Base-by-base conservation (phyloP, 2,329 filamentous ascomycete genomes). In the Neospermospora avenae region DNA sequence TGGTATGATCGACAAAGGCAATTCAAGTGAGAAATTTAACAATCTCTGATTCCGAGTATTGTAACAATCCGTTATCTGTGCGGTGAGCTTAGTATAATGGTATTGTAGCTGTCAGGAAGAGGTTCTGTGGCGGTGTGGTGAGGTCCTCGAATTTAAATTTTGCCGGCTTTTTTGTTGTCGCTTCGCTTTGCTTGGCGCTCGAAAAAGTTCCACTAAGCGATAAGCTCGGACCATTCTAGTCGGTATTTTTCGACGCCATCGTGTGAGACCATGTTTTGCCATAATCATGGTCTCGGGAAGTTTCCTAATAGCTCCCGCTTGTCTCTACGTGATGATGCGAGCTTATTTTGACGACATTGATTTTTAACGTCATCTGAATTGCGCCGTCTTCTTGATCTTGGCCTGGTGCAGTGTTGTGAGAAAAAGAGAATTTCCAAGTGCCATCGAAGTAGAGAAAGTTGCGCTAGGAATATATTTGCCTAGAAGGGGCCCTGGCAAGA, bases 331-430 rank as follows among this genome's bases (percentile, higher is more conserved):
- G 39, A 60, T 52, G 53, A 59, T 44, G 42, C 57, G 51, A 58
- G 63, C 60, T 67, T 68, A 24, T 64, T 67, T 62, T 57, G 51
- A 67, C 66, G 60, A 62, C 60, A 57, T 57, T 44, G 20, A n/a
- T 18, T 37, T 14, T 16, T 28, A 16, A 39, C 18, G 14, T 52
- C 31, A 24, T 52, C 10, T 52, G 31, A 24, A 11, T 37, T 22
- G 8, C 24, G n/a, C 2, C 18, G n/a, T 13, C n/a, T 35, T 51
- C 25, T 10, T 14, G 11, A n/a, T 53, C 13, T n/a, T 41, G 20
- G 24, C 25, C 4, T 34, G 20, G 18, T 28, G 20, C 18, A 5
- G 34, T 39, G 22, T 53, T 25, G n/a, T 25, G 16, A 13, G 4
- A 16, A 13, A 8, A 14, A 22, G 2, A 41, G 8, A 28, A 41